Base-by-base conservation (phyloP, 2,329 filamentous ascomycete genomes). In the Colletotrichum sp. region DNA sequence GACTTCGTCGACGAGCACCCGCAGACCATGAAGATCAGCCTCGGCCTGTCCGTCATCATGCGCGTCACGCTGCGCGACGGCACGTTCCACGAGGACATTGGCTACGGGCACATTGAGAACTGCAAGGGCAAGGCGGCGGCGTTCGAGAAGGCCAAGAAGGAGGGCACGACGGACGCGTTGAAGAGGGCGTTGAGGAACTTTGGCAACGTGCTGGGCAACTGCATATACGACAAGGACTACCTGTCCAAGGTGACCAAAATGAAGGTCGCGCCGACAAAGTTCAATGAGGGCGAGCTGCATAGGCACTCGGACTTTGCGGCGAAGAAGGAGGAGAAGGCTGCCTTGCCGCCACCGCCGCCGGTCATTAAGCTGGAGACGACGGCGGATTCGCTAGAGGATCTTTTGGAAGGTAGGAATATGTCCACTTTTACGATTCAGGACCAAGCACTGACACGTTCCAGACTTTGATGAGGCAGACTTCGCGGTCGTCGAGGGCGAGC, bases 81-180 rank as follows among this genome's bases (percentile, higher is more conserved):
- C 61, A 97, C 96, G n/a, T 98, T 92, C 81, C 97, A 98, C 82
- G 97, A 99, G 89, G 97, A 99, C 81, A 93, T 98, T 75, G 97
- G 97, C 33, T 99, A 99, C 80, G 97, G 97, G 9, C 94, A 97
- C 77, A 98, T 98, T 78, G 96, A 98, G 83, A 99, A 99, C 80
- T 95, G 93, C 83, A 97, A 96, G 84, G 94, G 95, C 70, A 99
- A 99, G 85, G 96, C 96, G 5, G 93, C 94, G 66, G 97, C 96
- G 0, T 99, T 98, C 80, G 97, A 99, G 82, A 99, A 99, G 84
- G 96, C 97, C 2, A 99, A 98, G 87, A 99, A 99, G 83, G 96
- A 98, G 86, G 97, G 95, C 9, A 97, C 95, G 4, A 98, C 97
- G 12, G 97, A 99, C 84, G 97, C 92, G 2, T 82, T 99, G 81